Conservation (phyloP, 805 yeast genomes). For the Yarrowia osloensis region DNA sequence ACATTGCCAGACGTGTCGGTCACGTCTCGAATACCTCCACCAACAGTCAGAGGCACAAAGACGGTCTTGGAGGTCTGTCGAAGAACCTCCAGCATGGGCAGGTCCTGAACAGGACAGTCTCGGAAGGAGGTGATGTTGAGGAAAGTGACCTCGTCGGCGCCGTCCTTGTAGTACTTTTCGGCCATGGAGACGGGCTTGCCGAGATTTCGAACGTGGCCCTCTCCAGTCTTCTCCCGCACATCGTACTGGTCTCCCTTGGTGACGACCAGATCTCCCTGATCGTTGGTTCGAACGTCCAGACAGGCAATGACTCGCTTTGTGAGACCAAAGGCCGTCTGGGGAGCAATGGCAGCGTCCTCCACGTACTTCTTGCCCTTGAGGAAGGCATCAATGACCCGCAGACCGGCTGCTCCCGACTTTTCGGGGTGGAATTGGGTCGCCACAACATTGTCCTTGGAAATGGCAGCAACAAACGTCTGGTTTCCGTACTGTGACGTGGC, state of each 20-base stretch:
- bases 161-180: constrained; percentile 83
- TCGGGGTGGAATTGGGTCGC: constrained; percentile 99
- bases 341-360: constrained; percentile 32
- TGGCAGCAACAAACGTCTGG: constrained; percentile 81
- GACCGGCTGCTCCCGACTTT: constrained; percentile 90
- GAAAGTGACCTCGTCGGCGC: constrained; percentile 96
- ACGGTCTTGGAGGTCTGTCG: constrained; percentile 81
- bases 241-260: constrained; percentile 99
- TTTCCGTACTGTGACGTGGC: constrained; percentile 73
- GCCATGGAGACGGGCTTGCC: constrained; percentile 98
- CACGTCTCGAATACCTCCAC: constrained; percentile 95
- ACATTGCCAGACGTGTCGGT: constrained; percentile 79
- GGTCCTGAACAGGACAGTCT: constrained; percentile 87
- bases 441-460: constrained; percentile 73
- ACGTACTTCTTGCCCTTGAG: constrained; percentile 51
- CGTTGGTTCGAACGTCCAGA: constrained; percentile 94
- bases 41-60: constrained; percentile 96
- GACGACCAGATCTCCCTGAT: constrained; percentile 91
- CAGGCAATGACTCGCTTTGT: constrained; percentile 94
- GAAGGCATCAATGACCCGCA: constrained; percentile 72
- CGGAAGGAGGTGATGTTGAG: constrained; percentile 94
- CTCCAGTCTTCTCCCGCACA: constrained; percentile 73
- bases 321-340: constrained; percentile 52
- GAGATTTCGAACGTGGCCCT: constrained; percentile 72
- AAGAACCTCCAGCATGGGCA: constrained; percentile 93